Base-by-base conservation (phyloP, 805 yeast species). In the Suhomyces sp. region DNA sequence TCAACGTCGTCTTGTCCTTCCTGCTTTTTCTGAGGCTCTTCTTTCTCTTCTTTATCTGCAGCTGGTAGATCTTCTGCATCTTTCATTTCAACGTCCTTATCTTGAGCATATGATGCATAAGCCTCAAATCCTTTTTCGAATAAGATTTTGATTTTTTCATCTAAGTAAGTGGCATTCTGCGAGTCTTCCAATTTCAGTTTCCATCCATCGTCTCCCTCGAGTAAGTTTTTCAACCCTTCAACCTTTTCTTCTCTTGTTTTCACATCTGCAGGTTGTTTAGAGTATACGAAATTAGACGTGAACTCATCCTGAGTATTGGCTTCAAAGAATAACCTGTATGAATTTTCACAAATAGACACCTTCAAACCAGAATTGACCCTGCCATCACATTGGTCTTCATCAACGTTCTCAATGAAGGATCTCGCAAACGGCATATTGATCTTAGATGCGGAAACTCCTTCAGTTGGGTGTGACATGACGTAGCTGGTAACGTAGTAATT, bases 391-490 rank as follows among this genome's bases (percentile, higher is more conserved):
- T 63, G 66, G 12, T 76, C 83, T 35, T 72, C 77, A 28, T 68
- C 80, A 8, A 76, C 75, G 31, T 65, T 72, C 29, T 78, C 77
- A 29, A 80, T 62, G 35, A 69, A 72, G 4, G 75, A 56, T 47
- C 79, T 82, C 46, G 86, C 65, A 60, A 91, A 84, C 17, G 98
- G 98, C 59, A 87, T 70, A 43, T 76, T 74, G 36, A 93, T 74
- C 46, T 79, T 79, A 27, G 83, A 79, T 13, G 86, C 77, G 12
- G 88, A 81, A 12, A 93, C 83, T 19, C 98, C 98, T 60, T 93
- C 99, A 2, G 99, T 93, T 24, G 98, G 98, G 51, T 88, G 95
- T 3, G 95, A 83, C 85, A 93, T 83, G 27, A 90, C 77, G 58
- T 84, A 93, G 27, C 95, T 85, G 0, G 98, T 91, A 33, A 93